Evolutionary conservation across 805 yeast species (phyloP).

Genomic region (Kockiozyma suomiensis): DNA sequence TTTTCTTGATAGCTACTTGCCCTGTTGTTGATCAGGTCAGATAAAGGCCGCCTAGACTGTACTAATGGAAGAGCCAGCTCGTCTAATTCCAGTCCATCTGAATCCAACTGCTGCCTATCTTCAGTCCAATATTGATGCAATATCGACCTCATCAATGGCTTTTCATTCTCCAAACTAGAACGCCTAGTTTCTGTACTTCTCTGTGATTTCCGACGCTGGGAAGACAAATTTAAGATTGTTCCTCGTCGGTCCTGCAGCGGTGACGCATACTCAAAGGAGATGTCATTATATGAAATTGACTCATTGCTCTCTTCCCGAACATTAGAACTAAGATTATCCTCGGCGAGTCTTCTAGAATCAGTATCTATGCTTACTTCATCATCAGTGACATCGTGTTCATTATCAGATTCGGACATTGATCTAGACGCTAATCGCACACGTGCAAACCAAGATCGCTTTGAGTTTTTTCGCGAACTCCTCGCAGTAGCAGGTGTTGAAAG

Average conservation of each 20-base stretch:
- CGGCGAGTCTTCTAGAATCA: background rate
- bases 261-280: slow-evolving; percentile 4
- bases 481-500: slow-evolving; percentile 24
- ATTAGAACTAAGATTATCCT: background rate
- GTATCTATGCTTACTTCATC: background rate
- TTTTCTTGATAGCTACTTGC: background rate
- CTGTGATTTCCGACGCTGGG: background rate
- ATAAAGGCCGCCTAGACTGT: background rate
- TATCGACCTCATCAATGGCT: background rate
- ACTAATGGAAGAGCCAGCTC: slow-evolving; percentile 1
- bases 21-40: background rate
- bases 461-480: background rate
- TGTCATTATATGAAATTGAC: background rate
- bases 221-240: background rate
- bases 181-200: background rate
- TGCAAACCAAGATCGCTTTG: background rate
- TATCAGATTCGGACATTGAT: background rate
- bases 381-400: background rate
- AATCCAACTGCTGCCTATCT: no score
- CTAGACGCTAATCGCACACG: background rate
- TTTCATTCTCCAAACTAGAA: background rate
- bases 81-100: background rate
- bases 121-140: no score
- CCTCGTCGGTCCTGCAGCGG: slow-evolving; percentile 8
- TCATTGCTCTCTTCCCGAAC: background rate